These are phyloP conservation scores for Zelopaecilomyces penicillatus DNA, from an alignment of 2,329 filamentous ascomycete genomes.

Conservation along the genomic window DNA sequence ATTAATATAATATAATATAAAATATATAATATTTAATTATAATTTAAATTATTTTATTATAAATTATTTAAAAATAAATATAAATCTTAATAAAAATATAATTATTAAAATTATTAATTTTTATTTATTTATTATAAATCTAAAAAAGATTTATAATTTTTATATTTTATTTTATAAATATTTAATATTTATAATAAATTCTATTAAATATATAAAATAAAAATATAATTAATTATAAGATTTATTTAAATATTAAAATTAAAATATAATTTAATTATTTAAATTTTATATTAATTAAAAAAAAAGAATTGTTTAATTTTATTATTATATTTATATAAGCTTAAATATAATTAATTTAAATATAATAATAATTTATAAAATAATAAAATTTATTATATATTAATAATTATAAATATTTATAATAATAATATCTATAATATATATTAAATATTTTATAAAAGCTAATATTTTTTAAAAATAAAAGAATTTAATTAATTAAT, in stretches of 20 bases:
- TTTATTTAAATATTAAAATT: background rate
- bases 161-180: constrained; percentile 5
- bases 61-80: too few relatives aligned
- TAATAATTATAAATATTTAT: background rate
- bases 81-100: too few relatives aligned
- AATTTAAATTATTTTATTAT: too few relatives aligned
- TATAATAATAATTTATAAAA: background rate
- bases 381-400: background rate
- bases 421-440: background rate
- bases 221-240: background rate
- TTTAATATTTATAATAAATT: constrained; percentile 7
- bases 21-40: too few relatives aligned
- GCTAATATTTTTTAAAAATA: background rate
- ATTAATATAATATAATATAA: too few relatives aligned
- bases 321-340: background rate
- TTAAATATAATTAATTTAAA: background rate
- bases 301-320: background rate
- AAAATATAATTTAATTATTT: background rate
- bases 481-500: background rate
- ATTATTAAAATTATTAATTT: background rate
- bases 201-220: constrained; percentile 1
- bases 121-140: background rate
- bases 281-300: background rate
- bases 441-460: background rate
- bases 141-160: background rate